Base-by-base conservation (phyloP, 768 basidiomycete species). In the Amanita thiersii region DNA sequence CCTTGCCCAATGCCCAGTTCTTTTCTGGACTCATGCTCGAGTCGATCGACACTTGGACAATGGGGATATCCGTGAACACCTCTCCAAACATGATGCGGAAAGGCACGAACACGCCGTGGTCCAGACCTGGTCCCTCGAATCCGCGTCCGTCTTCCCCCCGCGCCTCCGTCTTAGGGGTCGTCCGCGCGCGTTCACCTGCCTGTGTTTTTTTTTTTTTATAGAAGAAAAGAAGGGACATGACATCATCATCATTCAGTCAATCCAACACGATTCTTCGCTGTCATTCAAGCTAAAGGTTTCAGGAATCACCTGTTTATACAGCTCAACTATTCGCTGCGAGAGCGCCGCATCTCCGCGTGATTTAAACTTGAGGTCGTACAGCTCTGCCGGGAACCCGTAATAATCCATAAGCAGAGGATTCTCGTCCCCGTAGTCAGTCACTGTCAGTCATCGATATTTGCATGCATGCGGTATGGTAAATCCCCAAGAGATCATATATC, bases 51-150 rank as follows among this genome's bases (percentile, higher is more conserved):
- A 75, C 79, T 60, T 87, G 71, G 14, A 87, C 73, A 51, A 88
- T 70, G 2, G 86, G 86, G 12, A 88, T 61, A 4, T 70, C 66
- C 18, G 54, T 67, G 43, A 79, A 72, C 35, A 71, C 69, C 35
- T 79, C 72, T 5, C 81, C 81, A 51, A 88, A 87, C 86, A 88
- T 88, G 45, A 81, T 55, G 33, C 69, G 65, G 66, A 88, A 86
- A 2, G 86, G 86, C 9, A 89, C 65, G 55, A 87, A 88, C 33
- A 87, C 83, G 17, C 86, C 86, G 51, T 86, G 84, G 52, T 86
- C 84, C 0, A 86, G 59, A 4, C 84, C 85, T 0, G 81, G 73
- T 0, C 79, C 81, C 34, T 51, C 35, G 52, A 75, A 79, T 0
- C 81, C 80, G 14, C 81, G 62, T 7, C 83, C 85, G 48, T 86